A percentile compares a stretch with the other conserved stretches of the same genome.
Evolutionary conservation across 2,329 filamentous ascomycete species (phyloP).

Genomic region (Cucurbitaria berberidis): DNA sequence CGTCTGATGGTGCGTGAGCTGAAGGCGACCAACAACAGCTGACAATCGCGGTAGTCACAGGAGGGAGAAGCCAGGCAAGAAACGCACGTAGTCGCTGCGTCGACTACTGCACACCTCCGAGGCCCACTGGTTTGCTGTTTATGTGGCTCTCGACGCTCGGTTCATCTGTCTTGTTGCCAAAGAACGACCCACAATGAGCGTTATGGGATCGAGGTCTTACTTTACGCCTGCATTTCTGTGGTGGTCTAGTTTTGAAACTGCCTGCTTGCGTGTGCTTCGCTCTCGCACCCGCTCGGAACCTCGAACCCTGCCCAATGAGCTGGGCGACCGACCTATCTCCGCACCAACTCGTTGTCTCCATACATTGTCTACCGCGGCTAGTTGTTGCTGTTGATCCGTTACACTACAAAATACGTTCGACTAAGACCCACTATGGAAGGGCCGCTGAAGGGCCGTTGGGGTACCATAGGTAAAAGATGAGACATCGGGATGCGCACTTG

Average conservation of each 20-base stretch:
- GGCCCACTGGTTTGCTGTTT: constrained; percentile 6
- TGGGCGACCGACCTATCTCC: neutral
- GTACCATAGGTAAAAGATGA: neutral
- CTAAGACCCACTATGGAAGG: neutral
- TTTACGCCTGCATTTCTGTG: neutral
- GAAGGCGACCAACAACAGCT: neutral
- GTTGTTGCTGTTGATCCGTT: neutral
- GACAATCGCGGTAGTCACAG: neutral
- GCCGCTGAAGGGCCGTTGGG: neutral
- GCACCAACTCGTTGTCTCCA: neutral
- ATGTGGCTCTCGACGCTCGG: neutral
- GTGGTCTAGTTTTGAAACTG: neutral
- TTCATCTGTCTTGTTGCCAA: neutral
- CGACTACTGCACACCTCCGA: neutral
- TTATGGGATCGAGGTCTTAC: neutral
- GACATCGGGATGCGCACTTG: neutral
- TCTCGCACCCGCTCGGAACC: neutral
- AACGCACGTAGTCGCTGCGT: too few relatives aligned
- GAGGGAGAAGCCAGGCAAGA: too few relatives aligned
- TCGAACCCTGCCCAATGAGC: neutral
- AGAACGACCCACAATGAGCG: neutral
- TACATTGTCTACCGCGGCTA: neutral
- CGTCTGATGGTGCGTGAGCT: neutral
- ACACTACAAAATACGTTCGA: neutral
- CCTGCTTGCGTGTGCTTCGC: neutral